These are phyloP conservation scores for Grosmannia serpens DNA, from an alignment of 2,329 filamentous ascomycete species.

Conservation along the genomic window DNA sequence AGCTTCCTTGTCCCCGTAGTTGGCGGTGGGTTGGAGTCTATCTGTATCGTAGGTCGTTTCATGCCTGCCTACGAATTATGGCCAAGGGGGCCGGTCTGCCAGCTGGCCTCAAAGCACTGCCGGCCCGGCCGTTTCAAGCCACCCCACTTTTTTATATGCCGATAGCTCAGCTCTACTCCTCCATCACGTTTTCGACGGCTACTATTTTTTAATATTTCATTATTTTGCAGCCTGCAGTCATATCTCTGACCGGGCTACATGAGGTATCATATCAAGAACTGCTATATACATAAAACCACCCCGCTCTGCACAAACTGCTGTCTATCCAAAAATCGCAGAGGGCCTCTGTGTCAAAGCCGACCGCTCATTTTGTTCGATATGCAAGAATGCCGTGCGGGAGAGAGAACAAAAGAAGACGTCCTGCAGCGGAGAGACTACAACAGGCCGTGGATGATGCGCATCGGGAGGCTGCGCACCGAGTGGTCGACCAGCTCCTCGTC, in stretches of 20 bases:
- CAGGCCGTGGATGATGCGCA: conserved; percentile 21
- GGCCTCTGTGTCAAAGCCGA: neutral
- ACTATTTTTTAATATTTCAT: neutral
- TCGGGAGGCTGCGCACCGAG: conserved; percentile 25
- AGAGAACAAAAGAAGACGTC: conserved; percentile 1
- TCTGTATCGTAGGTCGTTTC: conserved; percentile 1
- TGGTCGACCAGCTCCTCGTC: conserved; percentile 20
- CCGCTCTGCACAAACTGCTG: neutral
- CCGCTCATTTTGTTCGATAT: neutral
- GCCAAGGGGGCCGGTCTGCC: neutral
- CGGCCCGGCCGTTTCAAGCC: neutral
- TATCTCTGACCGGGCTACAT: neutral
- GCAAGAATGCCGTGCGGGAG: neutral
- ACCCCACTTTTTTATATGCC: neutral
- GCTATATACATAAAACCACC: neutral
- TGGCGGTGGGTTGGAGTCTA: neutral
- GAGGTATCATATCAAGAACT: neutral
- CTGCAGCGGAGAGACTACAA: conserved; percentile 18
- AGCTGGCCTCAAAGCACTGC: neutral
- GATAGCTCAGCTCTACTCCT: too few relatives aligned
- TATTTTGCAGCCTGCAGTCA: neutral
- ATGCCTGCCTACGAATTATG: neutral
- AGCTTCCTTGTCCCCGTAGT: neutral
- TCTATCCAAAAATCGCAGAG: neutral
- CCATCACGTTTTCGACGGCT: neutral